phyloP scores from a whole-genome alignment of 2,329 filamentous ascomycete species.

The Bipolaris oryzae region DNA sequence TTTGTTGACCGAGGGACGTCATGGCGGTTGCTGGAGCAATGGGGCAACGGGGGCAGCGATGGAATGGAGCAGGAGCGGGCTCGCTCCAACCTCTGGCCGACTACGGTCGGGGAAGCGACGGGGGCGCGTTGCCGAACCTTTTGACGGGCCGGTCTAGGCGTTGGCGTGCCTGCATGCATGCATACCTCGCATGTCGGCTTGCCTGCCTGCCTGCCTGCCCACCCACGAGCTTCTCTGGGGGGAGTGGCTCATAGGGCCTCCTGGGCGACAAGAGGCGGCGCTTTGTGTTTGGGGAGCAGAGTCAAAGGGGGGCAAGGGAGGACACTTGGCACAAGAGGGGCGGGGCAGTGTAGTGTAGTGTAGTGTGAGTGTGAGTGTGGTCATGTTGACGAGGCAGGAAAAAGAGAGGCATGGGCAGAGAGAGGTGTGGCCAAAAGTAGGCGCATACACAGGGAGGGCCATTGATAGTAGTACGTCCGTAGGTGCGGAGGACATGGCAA shows the following conservation, averaged over 20 bases:
- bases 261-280: not conserved
- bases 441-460: slow-evolving; percentile 9
- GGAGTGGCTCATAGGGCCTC: not conserved
- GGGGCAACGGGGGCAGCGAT: not conserved
- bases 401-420: no score
- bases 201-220: not conserved
- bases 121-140: not conserved
- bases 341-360: not conserved
- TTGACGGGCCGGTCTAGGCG: slow-evolving; percentile 1
- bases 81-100: not conserved
- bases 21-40: slow-evolving; percentile 19
- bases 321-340: not conserved
- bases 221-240: not conserved
- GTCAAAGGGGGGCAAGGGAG: not conserved
- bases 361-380: not conserved
- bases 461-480: no score
- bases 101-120: not conserved
- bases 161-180: not conserved
- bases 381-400: not conserved
- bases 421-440: slow-evolving; percentile 18
- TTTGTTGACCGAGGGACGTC: slow-evolving; percentile 21
- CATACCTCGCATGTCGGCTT: not conserved
- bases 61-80: slow-evolving; percentile 1
- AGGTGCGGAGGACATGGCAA: no score
- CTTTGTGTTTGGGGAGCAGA: not conserved